A percentile compares a stretch with the other conserved stretches of the same genome.
phyloP scores from a whole-genome alignment of 1,284 basidiomycete genomes.

The Tilletia indica region DNA sequence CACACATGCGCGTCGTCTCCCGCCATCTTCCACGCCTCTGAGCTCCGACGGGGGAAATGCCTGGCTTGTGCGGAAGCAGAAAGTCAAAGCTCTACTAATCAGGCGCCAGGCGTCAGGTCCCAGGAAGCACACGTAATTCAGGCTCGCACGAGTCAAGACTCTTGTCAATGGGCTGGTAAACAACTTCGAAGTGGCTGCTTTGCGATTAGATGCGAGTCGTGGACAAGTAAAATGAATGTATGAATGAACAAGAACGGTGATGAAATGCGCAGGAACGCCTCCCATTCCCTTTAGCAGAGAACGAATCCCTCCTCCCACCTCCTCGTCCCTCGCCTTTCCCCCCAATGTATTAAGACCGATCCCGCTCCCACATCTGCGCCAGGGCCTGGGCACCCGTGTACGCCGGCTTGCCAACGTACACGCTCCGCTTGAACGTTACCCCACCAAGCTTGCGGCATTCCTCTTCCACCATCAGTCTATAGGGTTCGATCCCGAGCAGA shows the following conservation, averaged over 20 bases:
- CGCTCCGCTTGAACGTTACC: conserved; percentile 22
- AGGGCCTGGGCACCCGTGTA: conserved; percentile 28
- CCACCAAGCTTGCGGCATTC: conserved; percentile 21
- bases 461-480: conserved; percentile 24
- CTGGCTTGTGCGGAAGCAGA: too few species aligned
- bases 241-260: background rate
- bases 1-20: too few species aligned
- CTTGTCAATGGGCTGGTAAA: too few species aligned
- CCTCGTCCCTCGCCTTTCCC: background rate
- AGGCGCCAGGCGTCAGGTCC: too few species aligned
- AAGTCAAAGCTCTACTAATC: too few species aligned
- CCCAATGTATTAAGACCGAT: background rate
- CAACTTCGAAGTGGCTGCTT: too few species aligned
- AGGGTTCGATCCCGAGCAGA: conserved; percentile 26
- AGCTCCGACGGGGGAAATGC: too few species aligned
- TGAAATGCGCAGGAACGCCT: too few species aligned
- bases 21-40: too few species aligned
- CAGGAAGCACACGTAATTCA: too few species aligned
- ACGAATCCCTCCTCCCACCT: background rate
- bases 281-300: background rate
- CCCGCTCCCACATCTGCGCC: conserved; percentile 26
- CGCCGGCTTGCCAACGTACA: conserved; percentile 29
- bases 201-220: too few species aligned
- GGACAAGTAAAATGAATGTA: background rate
- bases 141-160: too few species aligned